These are phyloP conservation scores for Stephania yunnanensis DNA, from an alignment of 164 flowering plant species.

Conservation along the genomic window DNA sequence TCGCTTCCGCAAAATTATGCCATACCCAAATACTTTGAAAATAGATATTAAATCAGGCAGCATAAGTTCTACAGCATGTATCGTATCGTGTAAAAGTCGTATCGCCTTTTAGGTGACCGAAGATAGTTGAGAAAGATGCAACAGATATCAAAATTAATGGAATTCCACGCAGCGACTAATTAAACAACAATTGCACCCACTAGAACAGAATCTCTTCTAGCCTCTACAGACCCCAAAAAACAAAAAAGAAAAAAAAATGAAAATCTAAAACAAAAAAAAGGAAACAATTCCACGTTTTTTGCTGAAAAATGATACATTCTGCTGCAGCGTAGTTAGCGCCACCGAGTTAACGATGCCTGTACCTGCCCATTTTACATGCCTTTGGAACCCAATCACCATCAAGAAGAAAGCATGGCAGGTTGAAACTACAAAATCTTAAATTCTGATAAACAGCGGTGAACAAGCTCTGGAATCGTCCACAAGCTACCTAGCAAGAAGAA, in stretches of 20 bases:
- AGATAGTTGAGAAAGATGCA: not conserved
- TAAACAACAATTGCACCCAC: not conserved
- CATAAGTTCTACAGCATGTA: not conserved
- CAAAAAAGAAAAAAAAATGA: not conserved
- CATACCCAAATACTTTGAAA: not conserved
- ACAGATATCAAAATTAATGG: not conserved
- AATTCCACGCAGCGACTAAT: not conserved
- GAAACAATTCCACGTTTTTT: constrained; percentile 19
- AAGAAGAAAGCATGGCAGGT: constrained; percentile 14
- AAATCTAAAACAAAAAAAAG: not conserved
- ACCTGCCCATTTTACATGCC: constrained; percentile 27
- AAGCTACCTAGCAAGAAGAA: constrained; percentile 21
- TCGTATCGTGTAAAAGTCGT: not conserved
- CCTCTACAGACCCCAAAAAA: not conserved
- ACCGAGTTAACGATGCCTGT: constrained; percentile 19
- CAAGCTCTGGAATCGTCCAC: constrained; percentile 11
- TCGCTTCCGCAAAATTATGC: not conserved
- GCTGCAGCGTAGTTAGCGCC: constrained; percentile 13
- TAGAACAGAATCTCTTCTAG: constrained; percentile 1
- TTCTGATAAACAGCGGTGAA: constrained; percentile 18
- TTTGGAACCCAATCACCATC: constrained; percentile 19
- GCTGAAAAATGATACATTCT: constrained; percentile 34
- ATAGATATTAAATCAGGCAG: not conserved
- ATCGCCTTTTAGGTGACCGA: not conserved
- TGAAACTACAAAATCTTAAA: constrained; percentile 19